Evolutionary conservation across 2,329 filamentous ascomycete species (phyloP), one percentile per base, ranked within the genome.

Genomic region (Chrysosporium queenslandicum): DNA sequence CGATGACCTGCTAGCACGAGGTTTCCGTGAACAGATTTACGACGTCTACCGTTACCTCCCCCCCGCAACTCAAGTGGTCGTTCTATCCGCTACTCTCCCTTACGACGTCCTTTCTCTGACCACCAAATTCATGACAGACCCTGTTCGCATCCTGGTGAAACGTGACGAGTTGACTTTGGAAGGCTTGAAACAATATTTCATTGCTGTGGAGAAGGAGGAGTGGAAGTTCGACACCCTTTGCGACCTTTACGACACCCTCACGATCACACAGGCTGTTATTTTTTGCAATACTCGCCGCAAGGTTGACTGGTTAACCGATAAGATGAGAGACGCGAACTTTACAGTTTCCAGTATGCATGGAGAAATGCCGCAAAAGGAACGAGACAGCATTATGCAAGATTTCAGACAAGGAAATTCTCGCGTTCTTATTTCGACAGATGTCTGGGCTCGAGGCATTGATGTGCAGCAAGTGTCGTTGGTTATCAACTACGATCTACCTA

Each of bases 161-260:
- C 90, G 90, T 83, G 92, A 97, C 71, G 92, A 98, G 70, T 75
- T 98, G 76, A 98, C 92, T 1, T 81, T 98, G 47, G 92, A 97
- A 73, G 92, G 92, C 53, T 78, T 98, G 48, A 97, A 97, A 76
- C 92, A 98, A 70, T 98, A 96, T 77, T 98, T 96, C 68, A 97
- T 98, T 63, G 92, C 92, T 1, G 92, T 97, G 18, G 92, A 98
- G 72, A 97, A 96, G 76, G 92, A 98, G 71, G 92, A 97, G 68
- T 98, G 92, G 92, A 98, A 98, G 71, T 95, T 98, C 62, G 92
- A 98, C 69, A 98, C 92, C 2, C 82, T 98, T 3, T 97, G 89
- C 71, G 92, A 98, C 74, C 83, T 98, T 53, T 98, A 98, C 78
- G 92, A 98, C 69, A 97, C 92, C 11, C 80, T 98, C 41, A 98